Conservation (phyloP, 441 rosid genomes). For the Corymbia citriodora region DNA sequence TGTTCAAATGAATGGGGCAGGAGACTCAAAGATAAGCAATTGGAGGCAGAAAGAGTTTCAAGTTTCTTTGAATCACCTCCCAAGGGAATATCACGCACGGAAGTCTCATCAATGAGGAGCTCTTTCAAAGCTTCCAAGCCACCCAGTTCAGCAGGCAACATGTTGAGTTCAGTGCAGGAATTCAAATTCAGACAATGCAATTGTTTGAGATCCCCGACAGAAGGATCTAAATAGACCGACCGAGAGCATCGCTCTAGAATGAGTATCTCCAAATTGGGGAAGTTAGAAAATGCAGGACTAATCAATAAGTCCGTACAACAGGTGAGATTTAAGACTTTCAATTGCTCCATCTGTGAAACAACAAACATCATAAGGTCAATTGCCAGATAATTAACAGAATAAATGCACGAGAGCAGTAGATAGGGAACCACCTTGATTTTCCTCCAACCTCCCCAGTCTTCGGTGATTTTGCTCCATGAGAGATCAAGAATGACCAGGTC, state of each 20-base stretch:
- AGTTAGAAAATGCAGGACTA: accelerated
- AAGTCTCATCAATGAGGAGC: not conserved
- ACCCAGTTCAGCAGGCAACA: not conserved
- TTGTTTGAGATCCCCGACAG: accelerated
- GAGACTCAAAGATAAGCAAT: not conserved
- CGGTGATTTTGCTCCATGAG: not conserved
- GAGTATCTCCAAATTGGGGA: not conserved
- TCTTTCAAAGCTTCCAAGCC: not conserved
- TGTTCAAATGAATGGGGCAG: too few species aligned
- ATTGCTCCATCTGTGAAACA: not conserved
- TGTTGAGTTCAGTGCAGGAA: not conserved
- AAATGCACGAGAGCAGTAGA: not conserved
- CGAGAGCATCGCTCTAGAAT: not conserved
- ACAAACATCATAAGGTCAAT: not conserved
- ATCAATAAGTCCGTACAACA: not conserved
- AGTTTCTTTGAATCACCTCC: accelerated
- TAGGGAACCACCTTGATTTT: not conserved
- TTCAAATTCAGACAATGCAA: not conserved
- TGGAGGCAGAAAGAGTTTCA: not conserved
- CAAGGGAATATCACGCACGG: accelerated
- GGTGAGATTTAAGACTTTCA: not conserved
- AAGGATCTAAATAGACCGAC: not conserved
- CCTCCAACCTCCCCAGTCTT: not conserved
- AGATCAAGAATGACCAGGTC: not conserved
- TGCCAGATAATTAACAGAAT: not conserved